Conservation (phyloP, 2,329 filamentous ascomycete species). For the Sclerotinia glacialis region DNA sequence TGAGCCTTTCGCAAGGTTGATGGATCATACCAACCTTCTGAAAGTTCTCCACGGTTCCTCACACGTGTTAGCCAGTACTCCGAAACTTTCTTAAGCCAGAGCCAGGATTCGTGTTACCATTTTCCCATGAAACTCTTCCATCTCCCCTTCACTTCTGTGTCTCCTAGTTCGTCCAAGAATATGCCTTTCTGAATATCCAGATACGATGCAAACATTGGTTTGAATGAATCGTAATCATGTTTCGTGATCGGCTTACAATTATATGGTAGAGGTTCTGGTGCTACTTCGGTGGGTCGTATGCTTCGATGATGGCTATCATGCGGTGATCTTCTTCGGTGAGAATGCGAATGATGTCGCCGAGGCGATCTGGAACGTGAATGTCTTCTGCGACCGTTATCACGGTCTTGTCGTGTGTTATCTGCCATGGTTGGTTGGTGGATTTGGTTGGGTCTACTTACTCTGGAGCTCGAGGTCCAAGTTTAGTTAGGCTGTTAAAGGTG, state of each 20-base stretch:
- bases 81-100: neutral
- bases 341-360: constrained; percentile 23
- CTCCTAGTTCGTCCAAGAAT: constrained; percentile 64
- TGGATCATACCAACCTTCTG: constrained; percentile 91
- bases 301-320: constrained; percentile 28
- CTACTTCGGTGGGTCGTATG: constrained; percentile 40
- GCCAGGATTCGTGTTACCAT: constrained; percentile 57
- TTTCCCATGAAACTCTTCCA: constrained; percentile 93
- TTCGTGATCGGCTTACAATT: constrained; percentile 64
- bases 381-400: constrained; percentile 12
- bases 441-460: neutral
- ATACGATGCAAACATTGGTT: constrained; percentile 76
- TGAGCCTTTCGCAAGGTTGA: constrained; percentile 47
- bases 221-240: constrained; percentile 63
- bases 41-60: constrained; percentile 81
- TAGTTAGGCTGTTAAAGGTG: neutral
- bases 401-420: constrained; percentile 11
- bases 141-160: constrained; percentile 73
- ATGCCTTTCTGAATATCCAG: constrained; percentile 83
- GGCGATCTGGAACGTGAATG: constrained; percentile 24
- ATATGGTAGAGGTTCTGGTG: constrained; percentile 54
- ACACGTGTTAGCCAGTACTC: constrained; percentile 45
- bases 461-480: neutral
- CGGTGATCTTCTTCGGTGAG: constrained; percentile 31
- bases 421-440: constrained; percentile 15